Conservation (phyloP, 305 asterid species). For the Rubia tinctorum region DNA sequence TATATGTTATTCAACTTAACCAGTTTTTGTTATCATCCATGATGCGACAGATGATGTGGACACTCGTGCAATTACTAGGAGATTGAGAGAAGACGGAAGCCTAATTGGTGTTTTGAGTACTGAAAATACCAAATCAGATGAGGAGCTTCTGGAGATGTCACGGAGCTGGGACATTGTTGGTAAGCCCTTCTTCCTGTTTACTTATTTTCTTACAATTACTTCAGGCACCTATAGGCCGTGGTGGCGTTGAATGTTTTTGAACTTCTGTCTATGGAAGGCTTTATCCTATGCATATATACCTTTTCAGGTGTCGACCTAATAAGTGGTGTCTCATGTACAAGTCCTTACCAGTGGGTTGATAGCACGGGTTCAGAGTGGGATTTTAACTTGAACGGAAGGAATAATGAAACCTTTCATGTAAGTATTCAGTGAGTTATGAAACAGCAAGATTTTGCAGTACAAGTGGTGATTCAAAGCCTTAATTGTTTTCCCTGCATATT, state of each 20-base stretch:
- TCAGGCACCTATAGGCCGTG: neutral
- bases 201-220: neutral
- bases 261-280: neutral
- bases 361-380: slow-evolving; percentile 73
- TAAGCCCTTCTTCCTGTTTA: slow-evolving; percentile 23
- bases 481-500: slow-evolving; percentile 16
- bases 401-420: slow-evolving; percentile 47
- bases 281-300: neutral
- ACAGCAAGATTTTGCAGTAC: neutral
- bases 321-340: slow-evolving; percentile 73
- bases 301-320: slow-evolving; percentile 87
- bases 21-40: slow-evolving; percentile 19
- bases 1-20: slow-evolving; percentile 9
- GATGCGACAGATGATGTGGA: slow-evolving; percentile 78
- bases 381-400: slow-evolving; percentile 50
- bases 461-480: slow-evolving; percentile 5
- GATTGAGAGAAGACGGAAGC: slow-evolving; percentile 93
- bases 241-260: neutral
- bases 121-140: slow-evolving; percentile 62
- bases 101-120: slow-evolving; percentile 94
- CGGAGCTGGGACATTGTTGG: slow-evolving; percentile 85
- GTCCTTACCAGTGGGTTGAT: slow-evolving; percentile 83
- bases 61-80: slow-evolving; percentile 95
- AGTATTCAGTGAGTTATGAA: slow-evolving; percentile 23
- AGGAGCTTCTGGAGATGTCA: slow-evolving; percentile 76